Conservation (phyloP, 2,329 filamentous ascomycete genomes). For the Botrytis paeoniae region DNA sequence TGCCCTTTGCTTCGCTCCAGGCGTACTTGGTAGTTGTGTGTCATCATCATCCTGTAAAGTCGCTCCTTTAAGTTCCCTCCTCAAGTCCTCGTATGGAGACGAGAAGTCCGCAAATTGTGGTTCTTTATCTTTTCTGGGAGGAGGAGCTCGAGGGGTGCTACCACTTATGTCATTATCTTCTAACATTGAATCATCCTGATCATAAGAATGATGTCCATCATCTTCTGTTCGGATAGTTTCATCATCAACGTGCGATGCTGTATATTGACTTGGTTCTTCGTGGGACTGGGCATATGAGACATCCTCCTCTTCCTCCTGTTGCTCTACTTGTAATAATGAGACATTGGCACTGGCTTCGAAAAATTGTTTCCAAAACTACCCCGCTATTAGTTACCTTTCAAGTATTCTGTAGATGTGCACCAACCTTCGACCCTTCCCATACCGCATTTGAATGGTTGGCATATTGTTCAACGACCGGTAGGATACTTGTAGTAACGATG, state of each 20-base stretch:
- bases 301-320: slow-evolving; percentile 61
- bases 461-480: slow-evolving; percentile 93
- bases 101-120: slow-evolving; percentile 62
- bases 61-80: slow-evolving; percentile 57
- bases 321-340: slow-evolving; percentile 91
- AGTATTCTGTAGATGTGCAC: slow-evolving; percentile 16
- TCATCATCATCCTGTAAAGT: slow-evolving; percentile 42
- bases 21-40: slow-evolving; percentile 38
- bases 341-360: slow-evolving; percentile 98
- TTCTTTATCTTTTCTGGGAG: slow-evolving; percentile 45
- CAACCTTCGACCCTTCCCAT: slow-evolving; percentile 93
- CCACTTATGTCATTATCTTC: slow-evolving; percentile 61
- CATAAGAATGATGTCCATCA: slow-evolving; percentile 35
- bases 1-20: slow-evolving; percentile 45
- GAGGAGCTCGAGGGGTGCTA: slow-evolving; percentile 63
- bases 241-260: slow-evolving; percentile 38
- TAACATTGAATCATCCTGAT: slow-evolving; percentile 62
- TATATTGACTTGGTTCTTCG: slow-evolving; percentile 35
- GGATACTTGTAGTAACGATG: slow-evolving; percentile 89
- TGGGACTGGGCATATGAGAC: slow-evolving; percentile 40
- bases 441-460: slow-evolving; percentile 89
- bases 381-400: slow-evolving; percentile 24
- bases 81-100: slow-evolving; percentile 74
- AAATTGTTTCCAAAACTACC: slow-evolving; percentile 98
- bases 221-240: slow-evolving; percentile 30